Conservation (phyloP, 305 asterid species). For the Euphrasia arctica region DNA sequence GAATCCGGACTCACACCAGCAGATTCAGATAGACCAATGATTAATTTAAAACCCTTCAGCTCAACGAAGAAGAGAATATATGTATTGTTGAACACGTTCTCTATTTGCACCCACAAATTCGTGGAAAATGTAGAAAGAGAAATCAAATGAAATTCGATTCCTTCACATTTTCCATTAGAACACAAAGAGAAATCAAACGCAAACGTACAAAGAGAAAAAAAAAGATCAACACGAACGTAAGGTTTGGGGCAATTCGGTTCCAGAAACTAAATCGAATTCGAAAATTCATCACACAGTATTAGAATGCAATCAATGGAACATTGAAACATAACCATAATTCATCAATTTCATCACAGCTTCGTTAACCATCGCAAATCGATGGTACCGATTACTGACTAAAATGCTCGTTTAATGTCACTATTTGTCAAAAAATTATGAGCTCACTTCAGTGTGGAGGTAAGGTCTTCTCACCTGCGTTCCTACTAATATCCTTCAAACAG, state of each 20-base stretch:
- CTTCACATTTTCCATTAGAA: not conserved
- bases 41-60: not conserved
- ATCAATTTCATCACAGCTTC: not conserved
- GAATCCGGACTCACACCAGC: slow-evolving; percentile 16
- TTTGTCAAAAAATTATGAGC: not conserved
- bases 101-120: not conserved
- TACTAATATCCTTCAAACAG: not conserved
- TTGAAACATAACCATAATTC: not conserved
- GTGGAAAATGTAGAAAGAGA: not conserved
- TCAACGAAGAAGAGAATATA: not conserved
- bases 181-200: not conserved
- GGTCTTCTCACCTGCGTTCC: not conserved
- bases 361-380: not conserved
- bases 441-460: not conserved
- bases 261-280: not conserved
- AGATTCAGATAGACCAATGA: not conserved
- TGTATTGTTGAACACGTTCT: not conserved
- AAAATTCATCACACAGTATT: not conserved
- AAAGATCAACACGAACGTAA: not conserved
- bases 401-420: not conserved
- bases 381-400: not conserved
- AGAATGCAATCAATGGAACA: not conserved
- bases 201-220: not conserved
- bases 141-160: not conserved
- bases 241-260: not conserved